Percentiles rank a stretch among this genome's conserved stretches.
phyloP scores from a whole-genome alignment of 2,329 filamentous ascomycete genomes.

The Dactylellina sp. region DNA sequence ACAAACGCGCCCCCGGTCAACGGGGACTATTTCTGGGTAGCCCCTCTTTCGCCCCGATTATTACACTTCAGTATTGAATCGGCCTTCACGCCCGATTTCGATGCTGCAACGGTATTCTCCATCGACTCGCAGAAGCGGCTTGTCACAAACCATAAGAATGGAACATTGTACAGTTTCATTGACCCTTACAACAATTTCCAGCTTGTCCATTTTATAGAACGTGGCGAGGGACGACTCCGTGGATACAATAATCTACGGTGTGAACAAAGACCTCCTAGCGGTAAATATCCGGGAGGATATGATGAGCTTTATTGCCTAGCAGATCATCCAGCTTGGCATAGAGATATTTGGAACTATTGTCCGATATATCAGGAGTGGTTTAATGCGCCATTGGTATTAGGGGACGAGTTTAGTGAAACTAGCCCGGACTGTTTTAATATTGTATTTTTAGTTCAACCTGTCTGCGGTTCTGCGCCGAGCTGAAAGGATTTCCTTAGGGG shows the following conservation, averaged over 20 bases:
- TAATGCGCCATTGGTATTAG: conserved; percentile 36
- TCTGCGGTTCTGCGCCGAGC: conserved; percentile 10
- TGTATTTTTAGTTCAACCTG: conserved; percentile 38
- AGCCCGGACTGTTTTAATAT: conserved; percentile 16
- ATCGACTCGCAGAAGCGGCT: conserved; percentile 22
- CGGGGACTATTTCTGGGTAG: conserved; percentile 37
- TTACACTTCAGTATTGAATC: conserved; percentile 28
- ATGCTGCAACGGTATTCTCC: conserved; percentile 31
- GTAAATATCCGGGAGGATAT: conserved; percentile 29
- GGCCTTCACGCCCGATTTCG: conserved; percentile 10
- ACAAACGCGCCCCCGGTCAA: conserved; percentile 27
- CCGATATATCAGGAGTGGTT: conserved; percentile 33
- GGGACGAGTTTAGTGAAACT: not conserved
- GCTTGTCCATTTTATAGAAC: conserved; percentile 8
- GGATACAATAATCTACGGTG: conserved; percentile 21
- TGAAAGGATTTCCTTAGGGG: too few species aligned
- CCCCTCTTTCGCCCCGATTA: not conserved
- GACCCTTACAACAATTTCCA: conserved; percentile 17
- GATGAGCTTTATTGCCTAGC: conserved; percentile 39
- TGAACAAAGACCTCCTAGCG: conserved; percentile 25
- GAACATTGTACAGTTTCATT: conserved; percentile 33
- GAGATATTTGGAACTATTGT: conserved; percentile 33
- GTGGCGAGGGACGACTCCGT: not conserved
- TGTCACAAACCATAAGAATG: conserved; percentile 18
- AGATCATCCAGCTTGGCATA: not conserved